phyloP scores from a whole-genome alignment of 1,139 yeast genomes.

The Taphrina communis region DNA sequence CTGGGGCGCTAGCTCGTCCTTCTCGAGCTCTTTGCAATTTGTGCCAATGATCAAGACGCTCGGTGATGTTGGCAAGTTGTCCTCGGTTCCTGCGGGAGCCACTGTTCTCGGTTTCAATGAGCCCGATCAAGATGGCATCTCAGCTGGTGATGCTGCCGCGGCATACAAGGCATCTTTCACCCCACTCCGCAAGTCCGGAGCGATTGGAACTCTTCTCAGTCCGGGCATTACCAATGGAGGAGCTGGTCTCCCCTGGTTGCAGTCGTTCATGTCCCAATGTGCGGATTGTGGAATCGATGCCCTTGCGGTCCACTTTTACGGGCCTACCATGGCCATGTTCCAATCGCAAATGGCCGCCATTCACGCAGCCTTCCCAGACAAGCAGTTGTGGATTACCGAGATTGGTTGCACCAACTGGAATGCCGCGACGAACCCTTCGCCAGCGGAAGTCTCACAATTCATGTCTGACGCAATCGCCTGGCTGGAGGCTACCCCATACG shows the following conservation, averaged over 20 bases:
- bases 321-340: conserved; percentile 31
- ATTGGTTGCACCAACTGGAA: conserved; percentile 41
- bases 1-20: conserved; percentile 31
- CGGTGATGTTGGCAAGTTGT: conserved; percentile 11
- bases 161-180: conserved; percentile 23
- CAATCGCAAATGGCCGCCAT: conserved; percentile 29
- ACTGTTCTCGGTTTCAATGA: conserved; percentile 39
- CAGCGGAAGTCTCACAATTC: conserved; percentile 29
- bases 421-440: conserved; percentile 28
- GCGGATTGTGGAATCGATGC: conserved; percentile 24
- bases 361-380: conserved; percentile 37
- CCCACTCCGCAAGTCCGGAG: conserved; percentile 30
- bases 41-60: conserved; percentile 27
- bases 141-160: conserved; percentile 30
- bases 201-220: conserved; percentile 16
- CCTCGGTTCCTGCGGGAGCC: conserved; percentile 3
- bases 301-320: conserved; percentile 37
- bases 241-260: conserved; percentile 38
- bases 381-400: conserved; percentile 35
- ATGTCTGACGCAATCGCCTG: conserved; percentile 32
- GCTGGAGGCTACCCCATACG: conserved; percentile 34
- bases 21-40: conserved; percentile 27
- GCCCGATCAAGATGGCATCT: conserved; percentile 35
- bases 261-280: conserved; percentile 33
- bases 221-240: conserved; percentile 39